Percentiles rank a stretch among this genome's conserved stretches.
Conservation (phyloP, 495 filamentous ascomycete genomes). For the Neurospora sp. region DNA sequence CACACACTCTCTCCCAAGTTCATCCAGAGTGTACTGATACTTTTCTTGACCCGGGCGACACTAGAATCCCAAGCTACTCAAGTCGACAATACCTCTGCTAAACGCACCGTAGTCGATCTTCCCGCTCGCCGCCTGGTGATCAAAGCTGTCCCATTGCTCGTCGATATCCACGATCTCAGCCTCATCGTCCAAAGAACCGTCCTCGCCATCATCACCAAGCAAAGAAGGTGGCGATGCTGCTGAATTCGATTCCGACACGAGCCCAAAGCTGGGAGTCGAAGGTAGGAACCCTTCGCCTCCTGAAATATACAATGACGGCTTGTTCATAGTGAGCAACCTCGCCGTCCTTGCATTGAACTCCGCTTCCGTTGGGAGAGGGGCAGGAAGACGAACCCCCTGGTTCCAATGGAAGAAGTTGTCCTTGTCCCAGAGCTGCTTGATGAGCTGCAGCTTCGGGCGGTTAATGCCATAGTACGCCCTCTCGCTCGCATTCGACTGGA, state of each 20-base stretch:
- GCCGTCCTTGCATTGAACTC: too few species aligned
- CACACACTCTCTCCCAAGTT: background rate
- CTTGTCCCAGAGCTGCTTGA: background rate
- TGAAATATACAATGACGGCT: background rate
- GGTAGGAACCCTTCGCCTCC: background rate
- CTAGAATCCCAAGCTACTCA: background rate
- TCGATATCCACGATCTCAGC: background rate
- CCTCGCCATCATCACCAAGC: background rate
- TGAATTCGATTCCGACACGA: background rate
- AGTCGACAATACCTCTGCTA: background rate
- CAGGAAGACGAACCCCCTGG: conserved; percentile 10
- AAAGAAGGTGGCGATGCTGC: background rate
- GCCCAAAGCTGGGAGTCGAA: rapidly evolving
- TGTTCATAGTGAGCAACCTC: too few species aligned
- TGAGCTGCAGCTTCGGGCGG: background rate
- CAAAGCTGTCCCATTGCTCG: background rate
- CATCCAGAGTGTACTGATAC: background rate
- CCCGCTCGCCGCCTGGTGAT: background rate
- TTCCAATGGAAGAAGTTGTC: background rate
- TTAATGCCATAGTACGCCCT: background rate
- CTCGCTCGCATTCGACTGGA: background rate
- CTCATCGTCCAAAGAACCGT: background rate
- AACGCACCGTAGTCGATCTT: background rate
- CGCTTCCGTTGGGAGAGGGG: background rate
- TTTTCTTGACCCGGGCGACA: background rate